Percentiles rank a stretch among this genome's conserved stretches.
Conservation (phyloP, 1,139 yeast species). For the Candida freyschussii region DNA sequence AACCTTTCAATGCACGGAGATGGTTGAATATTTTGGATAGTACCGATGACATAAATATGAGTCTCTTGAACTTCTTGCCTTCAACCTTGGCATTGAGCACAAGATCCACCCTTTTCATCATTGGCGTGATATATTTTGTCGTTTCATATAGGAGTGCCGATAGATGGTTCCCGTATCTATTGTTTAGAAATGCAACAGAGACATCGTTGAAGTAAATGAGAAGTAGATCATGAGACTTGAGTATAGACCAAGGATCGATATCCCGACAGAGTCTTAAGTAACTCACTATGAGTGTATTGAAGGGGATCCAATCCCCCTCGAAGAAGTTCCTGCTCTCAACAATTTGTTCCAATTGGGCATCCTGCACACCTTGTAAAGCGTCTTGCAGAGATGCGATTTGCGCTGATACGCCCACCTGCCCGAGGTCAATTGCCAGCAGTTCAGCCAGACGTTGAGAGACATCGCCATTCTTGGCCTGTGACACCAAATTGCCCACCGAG, state of each 20-base stretch:
- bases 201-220: constrained; percentile 48
- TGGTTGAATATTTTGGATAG: constrained; percentile 25
- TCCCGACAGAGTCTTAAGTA: constrained; percentile 51
- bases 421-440: constrained; percentile 6
- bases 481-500: no score
- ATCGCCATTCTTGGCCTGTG: not conserved
- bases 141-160: constrained; percentile 40
- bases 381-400: constrained; percentile 12
- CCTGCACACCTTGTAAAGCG: constrained; percentile 6
- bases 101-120: constrained; percentile 47
- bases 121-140: constrained; percentile 41
- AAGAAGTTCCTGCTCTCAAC: constrained; percentile 36
- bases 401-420: constrained; percentile 11
- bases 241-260: constrained; percentile 54
- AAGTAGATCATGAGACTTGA: constrained; percentile 56
- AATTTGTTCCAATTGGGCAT: constrained; percentile 21
- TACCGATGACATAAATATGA: constrained; percentile 23
- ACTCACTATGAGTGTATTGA: constrained; percentile 44
- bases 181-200: constrained; percentile 55
- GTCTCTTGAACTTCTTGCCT: constrained; percentile 28
- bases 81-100: constrained; percentile 37
- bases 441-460: constrained; percentile 1
- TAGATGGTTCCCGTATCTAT: constrained; percentile 43
- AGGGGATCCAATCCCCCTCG: constrained; percentile 47
- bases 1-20: constrained; percentile 19